Percentiles rank a stretch among this genome's conserved stretches.
These are phyloP conservation scores for Boletales sp. DNA, from an alignment of 768 basidiomycete genomes.

Conservation along the genomic window DNA sequence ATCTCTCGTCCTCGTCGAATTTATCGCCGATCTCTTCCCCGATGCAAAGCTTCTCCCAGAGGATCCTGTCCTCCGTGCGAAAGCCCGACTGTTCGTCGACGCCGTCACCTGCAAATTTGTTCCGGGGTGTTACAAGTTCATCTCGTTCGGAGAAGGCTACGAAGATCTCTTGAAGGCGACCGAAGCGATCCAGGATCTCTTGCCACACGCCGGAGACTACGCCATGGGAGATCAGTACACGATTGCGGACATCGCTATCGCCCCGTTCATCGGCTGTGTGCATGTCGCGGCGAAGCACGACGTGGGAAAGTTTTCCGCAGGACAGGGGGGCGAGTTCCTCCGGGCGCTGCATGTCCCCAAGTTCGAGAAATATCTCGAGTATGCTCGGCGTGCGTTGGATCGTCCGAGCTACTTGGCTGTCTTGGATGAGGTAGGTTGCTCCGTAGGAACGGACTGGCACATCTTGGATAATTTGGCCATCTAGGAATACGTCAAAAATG, in stretches of 20 bases:
- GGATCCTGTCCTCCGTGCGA: slow-evolving; percentile 55
- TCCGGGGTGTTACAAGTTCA: slow-evolving; percentile 36
- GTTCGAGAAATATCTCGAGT: slow-evolving; percentile 49
- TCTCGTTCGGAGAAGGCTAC: slow-evolving; percentile 38
- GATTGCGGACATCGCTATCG: slow-evolving; percentile 60
- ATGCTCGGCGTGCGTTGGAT: slow-evolving; percentile 43
- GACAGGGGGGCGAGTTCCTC: slow-evolving; percentile 43
- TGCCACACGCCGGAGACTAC: slow-evolving; percentile 41
- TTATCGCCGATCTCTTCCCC: slow-evolving; percentile 59
- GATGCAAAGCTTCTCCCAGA: slow-evolving; percentile 46
- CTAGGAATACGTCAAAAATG: slow-evolving; percentile 11
- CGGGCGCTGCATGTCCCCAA: slow-evolving; percentile 38
- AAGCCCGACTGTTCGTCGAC: slow-evolving; percentile 63
- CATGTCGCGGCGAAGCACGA: slow-evolving; percentile 46
- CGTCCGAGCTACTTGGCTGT: slow-evolving; percentile 55
- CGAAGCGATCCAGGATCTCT: slow-evolving; percentile 47
- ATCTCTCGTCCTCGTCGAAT: slow-evolving; percentile 63
- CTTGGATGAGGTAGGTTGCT: slow-evolving; percentile 46
- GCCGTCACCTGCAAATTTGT: slow-evolving; percentile 44
- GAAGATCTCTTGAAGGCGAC: slow-evolving; percentile 41
- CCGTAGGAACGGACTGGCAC: too few relatives aligned
- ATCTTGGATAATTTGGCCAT: background rate
- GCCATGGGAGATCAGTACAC: slow-evolving; percentile 35
- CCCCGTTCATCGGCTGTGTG: slow-evolving; percentile 58
- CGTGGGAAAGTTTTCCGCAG: slow-evolving; percentile 46